Conservation (phyloP, 495 filamentous ascomycete genomes). For the Letharia columbiana region DNA sequence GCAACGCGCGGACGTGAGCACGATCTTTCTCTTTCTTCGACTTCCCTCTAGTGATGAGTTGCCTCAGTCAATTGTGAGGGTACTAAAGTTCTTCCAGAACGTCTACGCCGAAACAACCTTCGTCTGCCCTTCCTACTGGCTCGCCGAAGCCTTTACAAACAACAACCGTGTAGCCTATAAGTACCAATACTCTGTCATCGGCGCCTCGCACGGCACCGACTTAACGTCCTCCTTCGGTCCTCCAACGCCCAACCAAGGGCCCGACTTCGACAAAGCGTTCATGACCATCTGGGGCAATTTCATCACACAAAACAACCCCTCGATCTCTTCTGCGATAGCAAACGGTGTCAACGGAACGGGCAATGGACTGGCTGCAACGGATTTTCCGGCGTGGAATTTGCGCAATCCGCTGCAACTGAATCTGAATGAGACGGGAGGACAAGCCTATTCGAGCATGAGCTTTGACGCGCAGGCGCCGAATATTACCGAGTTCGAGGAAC, state of each 20-base stretch:
- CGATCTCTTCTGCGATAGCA: conserved; percentile 39
- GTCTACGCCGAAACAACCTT: conserved; percentile 55
- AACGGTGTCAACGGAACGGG: conserved; percentile 24
- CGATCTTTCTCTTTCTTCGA: background rate
- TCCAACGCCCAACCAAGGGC: conserved; percentile 24
- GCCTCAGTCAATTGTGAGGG: too few species aligned
- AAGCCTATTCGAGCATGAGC: conserved; percentile 21
- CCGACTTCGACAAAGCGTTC: conserved; percentile 32
- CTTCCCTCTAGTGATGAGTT: too few species aligned
- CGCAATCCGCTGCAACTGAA: conserved; percentile 38
- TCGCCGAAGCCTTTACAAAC: conserved; percentile 48
- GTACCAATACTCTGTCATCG: conserved; percentile 54
- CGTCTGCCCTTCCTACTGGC: conserved; percentile 54
- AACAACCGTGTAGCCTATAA: conserved; percentile 39
- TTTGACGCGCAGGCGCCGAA: conserved; percentile 10
- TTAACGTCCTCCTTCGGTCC: conserved; percentile 44
- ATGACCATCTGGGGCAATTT: conserved; percentile 42
- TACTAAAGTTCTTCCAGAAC: conserved; percentile 35
- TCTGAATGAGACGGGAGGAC: conserved; percentile 48
- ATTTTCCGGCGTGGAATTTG: conserved; percentile 31
- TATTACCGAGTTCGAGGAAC: conserved; percentile 29
- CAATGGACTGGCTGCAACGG: conserved; percentile 2
- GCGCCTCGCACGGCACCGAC: conserved; percentile 49
- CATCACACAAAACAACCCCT: conserved; percentile 43
- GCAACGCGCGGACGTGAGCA: conserved; percentile 36